Percentiles rank a stretch among this genome's conserved stretches.
phyloP scores from a whole-genome alignment of 345 rosid genomes.

The Gossypium raimondii region DNA sequence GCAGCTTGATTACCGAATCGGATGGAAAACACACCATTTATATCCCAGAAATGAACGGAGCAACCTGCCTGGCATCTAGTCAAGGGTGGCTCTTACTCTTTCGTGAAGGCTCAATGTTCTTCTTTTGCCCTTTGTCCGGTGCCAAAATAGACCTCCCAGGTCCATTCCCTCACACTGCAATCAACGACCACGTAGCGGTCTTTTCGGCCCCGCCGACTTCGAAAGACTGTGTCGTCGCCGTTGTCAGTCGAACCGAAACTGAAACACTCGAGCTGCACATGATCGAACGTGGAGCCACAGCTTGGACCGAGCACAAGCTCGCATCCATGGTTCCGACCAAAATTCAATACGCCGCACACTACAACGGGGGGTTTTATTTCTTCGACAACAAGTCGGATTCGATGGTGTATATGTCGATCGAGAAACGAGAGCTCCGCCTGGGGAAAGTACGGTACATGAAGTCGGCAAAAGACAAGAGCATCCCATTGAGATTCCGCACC shows the following conservation, averaged over 20 bases:
- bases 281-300: conserved; percentile 6
- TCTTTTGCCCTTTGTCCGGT: conserved; percentile 30
- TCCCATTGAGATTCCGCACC: background rate
- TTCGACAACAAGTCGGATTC: background rate
- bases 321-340: background rate
- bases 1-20: background rate
- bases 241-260: background rate
- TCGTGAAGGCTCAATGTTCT: conserved; percentile 13
- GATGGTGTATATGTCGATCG: background rate
- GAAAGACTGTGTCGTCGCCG: conserved; percentile 17
- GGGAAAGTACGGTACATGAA: background rate
- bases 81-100: conserved; percentile 25
- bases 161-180: background rate
- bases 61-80: conserved; percentile 28
- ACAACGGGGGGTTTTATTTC: background rate
- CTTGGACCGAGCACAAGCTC: conserved; percentile 12
- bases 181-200: background rate
- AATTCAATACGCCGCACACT: background rate
- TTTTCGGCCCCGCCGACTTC: conserved; percentile 28
- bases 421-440: background rate
- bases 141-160: conserved; percentile 23
- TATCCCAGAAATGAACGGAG: conserved; percentile 18
- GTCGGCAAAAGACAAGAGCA: background rate
- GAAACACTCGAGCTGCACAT: background rate
- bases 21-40: conserved; percentile 7